Conservation (phyloP, 164 flowering plant genomes). For the Akebia trifoliata region DNA sequence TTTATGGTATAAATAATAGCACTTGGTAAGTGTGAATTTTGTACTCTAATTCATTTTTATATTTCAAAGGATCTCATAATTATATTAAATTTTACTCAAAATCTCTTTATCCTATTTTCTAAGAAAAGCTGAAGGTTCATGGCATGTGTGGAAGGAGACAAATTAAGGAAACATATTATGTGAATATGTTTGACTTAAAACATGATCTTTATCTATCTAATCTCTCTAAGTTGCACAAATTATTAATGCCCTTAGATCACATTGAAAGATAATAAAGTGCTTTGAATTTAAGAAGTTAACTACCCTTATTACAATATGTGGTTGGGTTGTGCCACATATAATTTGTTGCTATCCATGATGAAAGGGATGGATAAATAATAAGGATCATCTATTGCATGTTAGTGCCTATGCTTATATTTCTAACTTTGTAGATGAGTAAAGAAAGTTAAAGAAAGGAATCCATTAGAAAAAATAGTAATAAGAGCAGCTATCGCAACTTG, state of each 20-base stretch:
- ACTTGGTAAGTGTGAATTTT: no score
- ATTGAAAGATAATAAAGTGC: not conserved
- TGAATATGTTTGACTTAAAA: not conserved
- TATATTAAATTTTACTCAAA: not conserved
- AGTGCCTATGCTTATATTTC: not conserved
- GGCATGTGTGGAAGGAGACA: slow-evolving; percentile 1
- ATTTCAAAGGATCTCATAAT: not conserved
- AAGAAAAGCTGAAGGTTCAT: slow-evolving; percentile 3
- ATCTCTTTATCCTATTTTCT: not conserved
- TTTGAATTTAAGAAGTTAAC: not conserved
- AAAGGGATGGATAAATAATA: not conserved
- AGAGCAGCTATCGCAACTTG: not conserved
- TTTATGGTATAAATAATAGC: no score
- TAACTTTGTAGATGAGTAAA: not conserved
- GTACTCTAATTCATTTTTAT: slow-evolving; percentile 1
- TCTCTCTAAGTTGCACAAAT: not conserved
- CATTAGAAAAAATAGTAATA: not conserved
- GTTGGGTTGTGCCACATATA: no score
- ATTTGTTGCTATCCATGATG: not conserved
- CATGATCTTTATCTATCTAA: not conserved
- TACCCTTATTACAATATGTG: no score
- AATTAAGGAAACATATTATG: not conserved
- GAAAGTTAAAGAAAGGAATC: not conserved
- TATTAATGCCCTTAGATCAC: not conserved
- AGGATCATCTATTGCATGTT: slow-evolving; percentile 5